These are phyloP conservation scores for Ormosia semicastrata DNA, from an alignment of 306 rosid species.

Conservation along the genomic window DNA sequence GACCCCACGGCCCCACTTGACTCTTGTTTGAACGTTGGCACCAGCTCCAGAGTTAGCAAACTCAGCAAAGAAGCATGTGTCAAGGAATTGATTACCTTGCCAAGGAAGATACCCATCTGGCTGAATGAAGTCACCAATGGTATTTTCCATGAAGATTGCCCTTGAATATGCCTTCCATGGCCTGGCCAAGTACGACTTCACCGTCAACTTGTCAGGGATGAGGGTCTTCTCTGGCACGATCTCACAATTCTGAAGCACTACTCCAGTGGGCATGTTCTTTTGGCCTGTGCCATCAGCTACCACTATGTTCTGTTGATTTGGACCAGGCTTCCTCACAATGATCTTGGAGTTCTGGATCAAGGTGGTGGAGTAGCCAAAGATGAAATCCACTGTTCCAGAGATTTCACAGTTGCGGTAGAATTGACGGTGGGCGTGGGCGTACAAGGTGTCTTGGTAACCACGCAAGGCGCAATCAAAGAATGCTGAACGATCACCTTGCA, in stretches of 20 bases:
- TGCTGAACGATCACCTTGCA: conserved; percentile 49
- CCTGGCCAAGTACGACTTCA: conserved; percentile 60
- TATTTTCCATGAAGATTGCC: conserved; percentile 60
- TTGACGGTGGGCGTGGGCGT: conserved; percentile 57
- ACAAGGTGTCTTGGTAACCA: conserved; percentile 72
- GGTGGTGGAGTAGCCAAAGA: conserved; percentile 54
- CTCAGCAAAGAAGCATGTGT: conserved; percentile 63
- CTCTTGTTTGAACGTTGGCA: conserved; percentile 38
- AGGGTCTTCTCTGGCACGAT: conserved; percentile 47
- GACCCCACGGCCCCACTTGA: conserved; percentile 52
- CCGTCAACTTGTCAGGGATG: conserved; percentile 17
- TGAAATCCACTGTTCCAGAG: conserved; percentile 75
- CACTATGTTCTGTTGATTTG: conserved; percentile 46
- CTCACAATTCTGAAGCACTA: conserved; percentile 63
- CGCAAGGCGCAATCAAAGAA: conserved; percentile 62
- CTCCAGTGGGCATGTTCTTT: conserved; percentile 36
- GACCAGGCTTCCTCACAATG: conserved; percentile 47
- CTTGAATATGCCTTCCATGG: conserved; percentile 71
- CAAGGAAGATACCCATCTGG: conserved; percentile 54
- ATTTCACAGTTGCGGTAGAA: conserved; percentile 78
- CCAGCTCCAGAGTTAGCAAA: conserved; percentile 60
- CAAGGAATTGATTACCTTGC: conserved; percentile 28
- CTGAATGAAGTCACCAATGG: conserved; percentile 41
- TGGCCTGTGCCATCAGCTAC: conserved; percentile 54
- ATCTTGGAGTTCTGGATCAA: conserved; percentile 59